Conservation (phyloP, 1,284 basidiomycete species). For the Pseudozyma sp. region DNA sequence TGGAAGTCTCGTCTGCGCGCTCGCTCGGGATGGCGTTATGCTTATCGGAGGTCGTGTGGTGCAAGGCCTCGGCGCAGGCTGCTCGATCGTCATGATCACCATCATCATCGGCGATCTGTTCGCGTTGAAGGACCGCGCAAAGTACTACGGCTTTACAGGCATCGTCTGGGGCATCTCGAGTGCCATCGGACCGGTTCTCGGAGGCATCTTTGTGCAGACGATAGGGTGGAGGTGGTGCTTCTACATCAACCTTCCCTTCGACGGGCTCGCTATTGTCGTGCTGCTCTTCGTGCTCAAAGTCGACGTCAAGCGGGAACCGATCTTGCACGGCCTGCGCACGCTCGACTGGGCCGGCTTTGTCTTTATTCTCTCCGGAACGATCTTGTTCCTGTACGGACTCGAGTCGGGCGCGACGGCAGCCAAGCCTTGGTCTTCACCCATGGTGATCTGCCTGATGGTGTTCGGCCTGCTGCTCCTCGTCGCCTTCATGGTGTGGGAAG, state of each 20-base stretch:
- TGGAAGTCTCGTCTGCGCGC: slow-evolving; percentile 1
- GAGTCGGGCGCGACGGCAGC: not conserved
- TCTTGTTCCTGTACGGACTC: slow-evolving; percentile 10
- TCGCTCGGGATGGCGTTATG: slow-evolving; percentile 3
- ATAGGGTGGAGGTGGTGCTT: slow-evolving; percentile 14
- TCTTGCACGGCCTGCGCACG: slow-evolving; percentile 6
- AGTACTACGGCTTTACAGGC: slow-evolving; percentile 10
- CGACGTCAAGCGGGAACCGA: slow-evolving; percentile 7
- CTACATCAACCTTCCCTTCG: slow-evolving; percentile 11
- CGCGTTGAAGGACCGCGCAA: slow-evolving; percentile 8
- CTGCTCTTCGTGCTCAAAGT: slow-evolving; percentile 11
- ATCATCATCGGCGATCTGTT: slow-evolving; percentile 12
- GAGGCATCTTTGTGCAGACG: slow-evolving; percentile 8
- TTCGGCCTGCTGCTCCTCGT: slow-evolving; percentile 4
- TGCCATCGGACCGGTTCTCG: slow-evolving; percentile 2
- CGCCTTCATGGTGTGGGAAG: slow-evolving; percentile 12
- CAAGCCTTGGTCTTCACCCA: slow-evolving; percentile 6
- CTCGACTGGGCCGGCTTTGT: slow-evolving; percentile 6
- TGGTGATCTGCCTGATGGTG: slow-evolving; percentile 9
- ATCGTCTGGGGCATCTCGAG: slow-evolving; percentile 14
- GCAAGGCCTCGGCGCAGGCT: slow-evolving; percentile 4
- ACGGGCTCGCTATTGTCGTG: slow-evolving; percentile 9
- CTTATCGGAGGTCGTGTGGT: slow-evolving; percentile 5
- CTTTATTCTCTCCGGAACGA: slow-evolving; percentile 7
- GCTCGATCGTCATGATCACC: slow-evolving; percentile 11